Conservation (phyloP, 768 basidiomycete genomes). For the Naganishia antarctica region DNA sequence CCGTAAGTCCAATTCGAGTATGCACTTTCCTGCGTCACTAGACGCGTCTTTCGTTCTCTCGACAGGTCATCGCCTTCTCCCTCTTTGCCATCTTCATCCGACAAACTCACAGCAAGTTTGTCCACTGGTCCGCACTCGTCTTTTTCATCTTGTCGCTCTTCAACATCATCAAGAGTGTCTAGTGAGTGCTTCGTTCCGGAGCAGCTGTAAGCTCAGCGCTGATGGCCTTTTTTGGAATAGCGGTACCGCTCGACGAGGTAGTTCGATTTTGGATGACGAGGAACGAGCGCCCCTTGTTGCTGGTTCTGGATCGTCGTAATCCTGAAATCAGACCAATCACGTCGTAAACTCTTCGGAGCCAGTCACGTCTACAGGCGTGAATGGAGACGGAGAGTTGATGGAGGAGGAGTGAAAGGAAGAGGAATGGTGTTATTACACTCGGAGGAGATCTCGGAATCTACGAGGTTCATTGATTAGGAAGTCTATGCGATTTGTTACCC, state of each 20-base stretch:
- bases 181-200: conserved; percentile 33
- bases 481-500: too few species aligned
- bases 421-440: too few species aligned
- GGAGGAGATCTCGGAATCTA: too few species aligned
- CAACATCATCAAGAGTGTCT: conserved; percentile 74
- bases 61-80: conserved; percentile 55
- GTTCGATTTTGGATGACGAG: conserved; percentile 70
- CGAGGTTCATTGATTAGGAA: too few species aligned
- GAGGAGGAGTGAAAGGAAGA: too few species aligned
- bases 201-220: neutral
- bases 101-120: conserved; percentile 62
- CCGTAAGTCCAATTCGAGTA: conserved; percentile 75
- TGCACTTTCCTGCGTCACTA: too few species aligned
- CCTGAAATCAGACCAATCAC: too few species aligned
- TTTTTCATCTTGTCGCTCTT: conserved; percentile 79
- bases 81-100: conserved; percentile 74
- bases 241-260: conserved; percentile 50
- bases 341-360: too few species aligned
- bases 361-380: too few species aligned
- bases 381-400: too few species aligned
- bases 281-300: conserved; percentile 76
- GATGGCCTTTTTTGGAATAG: conserved; percentile 52
- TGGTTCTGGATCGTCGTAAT: conserved; percentile 16
- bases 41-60: too few species aligned
- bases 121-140: conserved; percentile 83